Evolutionary conservation across 2,329 filamentous ascomycete genomes (phyloP).

Genomic region (Colletotrichum liaoningense): DNA sequence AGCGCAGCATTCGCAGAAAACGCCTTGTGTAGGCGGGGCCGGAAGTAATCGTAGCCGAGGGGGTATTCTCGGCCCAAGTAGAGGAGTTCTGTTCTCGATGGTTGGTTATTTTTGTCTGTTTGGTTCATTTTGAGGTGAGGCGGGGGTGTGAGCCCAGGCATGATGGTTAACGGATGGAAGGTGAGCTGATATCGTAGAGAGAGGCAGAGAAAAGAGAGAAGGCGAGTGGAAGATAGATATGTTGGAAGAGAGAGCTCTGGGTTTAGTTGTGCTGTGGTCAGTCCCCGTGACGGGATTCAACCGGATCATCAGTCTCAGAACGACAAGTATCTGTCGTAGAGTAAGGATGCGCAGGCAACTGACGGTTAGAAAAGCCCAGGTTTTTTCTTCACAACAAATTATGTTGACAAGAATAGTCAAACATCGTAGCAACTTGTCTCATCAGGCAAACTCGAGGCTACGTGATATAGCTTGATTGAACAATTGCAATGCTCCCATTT

Average conservation of each 20-base stretch:
- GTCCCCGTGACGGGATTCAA: too few species aligned
- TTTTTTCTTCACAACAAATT: background rate
- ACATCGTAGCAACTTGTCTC: background rate
- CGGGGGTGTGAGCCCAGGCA: too few species aligned
- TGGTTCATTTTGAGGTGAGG: background rate
- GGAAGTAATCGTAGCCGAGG: constrained; percentile 83
- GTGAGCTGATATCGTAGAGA: too few species aligned
- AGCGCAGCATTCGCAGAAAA: constrained; percentile 82
- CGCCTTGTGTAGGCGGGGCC: constrained; percentile 82
- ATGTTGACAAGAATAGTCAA: background rate
- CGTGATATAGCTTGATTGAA: background rate
- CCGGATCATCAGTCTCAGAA: too few species aligned
- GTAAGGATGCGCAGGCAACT: too few species aligned
- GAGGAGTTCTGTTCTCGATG: constrained; percentile 75
- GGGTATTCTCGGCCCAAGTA: constrained; percentile 89
- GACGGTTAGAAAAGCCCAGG: too few species aligned
- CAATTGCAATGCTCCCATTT: too few species aligned
- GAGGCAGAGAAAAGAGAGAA: background rate
- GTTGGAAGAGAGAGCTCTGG: too few species aligned
- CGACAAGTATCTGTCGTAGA: too few species aligned
- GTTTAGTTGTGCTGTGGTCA: too few species aligned
- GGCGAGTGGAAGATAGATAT: too few species aligned
- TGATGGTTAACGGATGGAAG: too few species aligned
- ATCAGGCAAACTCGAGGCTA: background rate
- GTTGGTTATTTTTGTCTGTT: background rate